Conservation (phyloP, 371 early-diverging fungal species). For the Apophysomyces variabilis region DNA sequence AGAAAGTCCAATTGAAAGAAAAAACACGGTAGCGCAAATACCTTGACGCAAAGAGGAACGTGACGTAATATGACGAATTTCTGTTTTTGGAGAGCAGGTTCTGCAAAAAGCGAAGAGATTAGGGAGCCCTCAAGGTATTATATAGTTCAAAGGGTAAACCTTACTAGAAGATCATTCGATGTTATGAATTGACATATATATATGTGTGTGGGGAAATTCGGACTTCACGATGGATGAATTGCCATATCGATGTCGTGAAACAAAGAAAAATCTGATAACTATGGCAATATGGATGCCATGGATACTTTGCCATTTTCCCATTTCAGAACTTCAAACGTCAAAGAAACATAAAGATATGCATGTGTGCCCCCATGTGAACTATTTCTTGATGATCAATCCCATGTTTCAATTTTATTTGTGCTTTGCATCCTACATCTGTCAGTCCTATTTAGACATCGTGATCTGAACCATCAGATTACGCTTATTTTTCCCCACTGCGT, state of each 20-base stretch:
- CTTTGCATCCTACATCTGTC: background rate
- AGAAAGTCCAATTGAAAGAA: background rate
- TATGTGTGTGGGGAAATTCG: constrained; percentile 5
- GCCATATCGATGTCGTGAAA: background rate
- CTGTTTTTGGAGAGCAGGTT: too few relatives aligned
- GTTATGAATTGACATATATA: background rate
- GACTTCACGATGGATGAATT: background rate
- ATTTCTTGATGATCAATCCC: background rate
- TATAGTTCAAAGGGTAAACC: background rate
- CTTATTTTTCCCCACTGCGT: too few relatives aligned
- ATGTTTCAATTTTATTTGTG: background rate
- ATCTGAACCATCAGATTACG: too few relatives aligned
- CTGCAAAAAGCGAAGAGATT: too few relatives aligned
- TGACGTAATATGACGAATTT: constrained; percentile 7
- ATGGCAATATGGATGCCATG: too few relatives aligned
- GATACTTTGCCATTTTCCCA: too few relatives aligned
- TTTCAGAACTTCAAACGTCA: too few relatives aligned
- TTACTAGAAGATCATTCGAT: background rate
- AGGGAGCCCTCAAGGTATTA: too few relatives aligned
- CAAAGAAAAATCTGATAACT: constrained; percentile 5
- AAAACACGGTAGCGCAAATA: background rate
- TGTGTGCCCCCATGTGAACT: too few relatives aligned
- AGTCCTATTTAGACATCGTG: too few relatives aligned
- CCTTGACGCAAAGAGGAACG: background rate
- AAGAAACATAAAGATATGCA: too few relatives aligned